Evolutionary conservation across 1,139 yeast genomes (phyloP).

Genomic region (Pneumocystis oryctolagi): DNA sequence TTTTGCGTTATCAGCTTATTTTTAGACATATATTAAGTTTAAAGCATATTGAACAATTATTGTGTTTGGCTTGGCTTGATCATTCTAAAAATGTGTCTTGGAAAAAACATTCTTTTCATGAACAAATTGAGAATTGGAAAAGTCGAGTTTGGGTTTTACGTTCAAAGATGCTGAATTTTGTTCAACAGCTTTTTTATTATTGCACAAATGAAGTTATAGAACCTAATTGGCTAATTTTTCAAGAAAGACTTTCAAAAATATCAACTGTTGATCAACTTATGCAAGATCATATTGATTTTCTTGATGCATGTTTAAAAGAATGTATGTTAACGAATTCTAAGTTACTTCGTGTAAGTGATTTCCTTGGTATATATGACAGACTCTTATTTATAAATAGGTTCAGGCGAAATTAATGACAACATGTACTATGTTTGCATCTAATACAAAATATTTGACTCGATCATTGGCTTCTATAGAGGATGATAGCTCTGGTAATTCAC

Average conservation of each 20-base stretch:
- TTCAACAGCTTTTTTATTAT: conserved; percentile 43
- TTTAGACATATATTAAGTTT: conserved; percentile 57
- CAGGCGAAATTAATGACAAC: conserved; percentile 22
- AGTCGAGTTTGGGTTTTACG: conserved; percentile 43
- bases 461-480: conserved; percentile 32
- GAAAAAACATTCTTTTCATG: conserved; percentile 36
- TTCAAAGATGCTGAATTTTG: conserved; percentile 45
- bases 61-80: conserved; percentile 61
- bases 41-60: conserved; percentile 44
- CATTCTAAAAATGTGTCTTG: conserved; percentile 53
- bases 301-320: conserved; percentile 53
- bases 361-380: not conserved
- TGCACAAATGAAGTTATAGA: conserved; percentile 50
- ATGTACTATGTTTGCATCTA: conserved; percentile 39
- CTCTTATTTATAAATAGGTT: conserved; percentile 27
- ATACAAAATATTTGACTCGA: conserved; percentile 40
- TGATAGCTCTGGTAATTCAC: conserved; percentile 28
- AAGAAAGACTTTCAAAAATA: conserved; percentile 20
- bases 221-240: conserved; percentile 36
- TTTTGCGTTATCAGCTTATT: conserved; percentile 65
- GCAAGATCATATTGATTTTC: conserved; percentile 38
- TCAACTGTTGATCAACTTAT: conserved; percentile 40
- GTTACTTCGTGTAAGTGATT: conserved; percentile 31
- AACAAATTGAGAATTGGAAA: conserved; percentile 41
- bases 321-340: conserved; percentile 51